Conservation (phyloP, 345 rosid genomes). For the Citrus unshiu region DNA sequence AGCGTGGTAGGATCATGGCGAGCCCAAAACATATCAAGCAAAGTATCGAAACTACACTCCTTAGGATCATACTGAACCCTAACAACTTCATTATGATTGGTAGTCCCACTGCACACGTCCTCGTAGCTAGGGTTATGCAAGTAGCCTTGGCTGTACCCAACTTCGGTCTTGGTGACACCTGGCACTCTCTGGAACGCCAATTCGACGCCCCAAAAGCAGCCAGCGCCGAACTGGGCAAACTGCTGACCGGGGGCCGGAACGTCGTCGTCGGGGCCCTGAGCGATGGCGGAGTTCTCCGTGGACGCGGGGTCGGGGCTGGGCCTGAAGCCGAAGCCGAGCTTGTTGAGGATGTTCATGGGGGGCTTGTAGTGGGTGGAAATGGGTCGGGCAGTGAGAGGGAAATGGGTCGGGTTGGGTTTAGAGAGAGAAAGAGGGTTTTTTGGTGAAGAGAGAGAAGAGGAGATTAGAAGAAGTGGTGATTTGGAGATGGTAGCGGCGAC, state of each 20-base stretch:
- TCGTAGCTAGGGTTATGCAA: conserved; percentile 66
- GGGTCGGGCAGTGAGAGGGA: conserved; percentile 16
- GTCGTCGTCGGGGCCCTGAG: conserved; percentile 74
- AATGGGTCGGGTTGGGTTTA: conserved; percentile 11
- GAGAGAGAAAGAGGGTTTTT: conserved; percentile 12
- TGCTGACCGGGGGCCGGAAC: conserved; percentile 68
- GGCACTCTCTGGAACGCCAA: conserved; percentile 79
- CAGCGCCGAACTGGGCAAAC: conserved; percentile 88
- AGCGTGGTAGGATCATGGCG: conserved; percentile 89
- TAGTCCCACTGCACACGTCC: conserved; percentile 73
- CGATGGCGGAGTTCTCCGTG: conserved; percentile 57
- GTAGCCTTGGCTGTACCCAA: conserved; percentile 72
- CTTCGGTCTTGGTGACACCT: conserved; percentile 82
- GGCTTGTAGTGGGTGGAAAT: conserved; percentile 31
- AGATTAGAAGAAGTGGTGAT: conserved; percentile 14
- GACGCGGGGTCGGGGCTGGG: conserved; percentile 38
- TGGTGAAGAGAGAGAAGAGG: conserved; percentile 11
- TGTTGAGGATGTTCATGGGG: conserved; percentile 87
- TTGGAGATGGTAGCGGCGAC: conserved; percentile 1
- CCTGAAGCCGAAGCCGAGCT: conserved; percentile 65
- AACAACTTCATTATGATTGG: conserved; percentile 70
- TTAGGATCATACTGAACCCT: conserved; percentile 89
- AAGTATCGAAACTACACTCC: conserved; percentile 56
- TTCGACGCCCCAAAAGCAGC: conserved; percentile 98
- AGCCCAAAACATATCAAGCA: conserved; percentile 85